These are phyloP conservation scores for Penicillium odoratum DNA, from an alignment of 495 filamentous ascomycete genomes.

Conservation along the genomic window DNA sequence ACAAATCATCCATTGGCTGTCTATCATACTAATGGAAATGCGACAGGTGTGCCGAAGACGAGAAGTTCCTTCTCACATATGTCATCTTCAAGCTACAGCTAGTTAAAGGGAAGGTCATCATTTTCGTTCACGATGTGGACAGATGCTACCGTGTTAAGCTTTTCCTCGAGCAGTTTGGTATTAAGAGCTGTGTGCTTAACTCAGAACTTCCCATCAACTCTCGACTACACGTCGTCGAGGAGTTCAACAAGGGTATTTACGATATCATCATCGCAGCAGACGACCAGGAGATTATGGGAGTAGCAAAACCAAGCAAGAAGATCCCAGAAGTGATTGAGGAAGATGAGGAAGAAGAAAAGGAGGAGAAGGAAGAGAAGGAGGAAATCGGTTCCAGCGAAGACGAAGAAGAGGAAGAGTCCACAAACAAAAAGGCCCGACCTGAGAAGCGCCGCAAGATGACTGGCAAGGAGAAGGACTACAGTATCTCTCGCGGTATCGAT, in stretches of 20 bases:
- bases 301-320: conserved; percentile 43
- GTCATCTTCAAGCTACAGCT: conserved; percentile 93
- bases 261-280: conserved; percentile 97
- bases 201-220: conserved; percentile 93
- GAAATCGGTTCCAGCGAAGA: conserved; percentile 36
- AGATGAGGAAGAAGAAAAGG: conserved; percentile 17
- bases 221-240: conserved; percentile 89
- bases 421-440: conserved; percentile 32
- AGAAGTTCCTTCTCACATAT: conserved; percentile 92
- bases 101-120: conserved; percentile 90
- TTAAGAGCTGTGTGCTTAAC: conserved; percentile 91
- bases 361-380: conserved; percentile 22
- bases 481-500: conserved; percentile 90
- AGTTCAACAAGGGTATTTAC: conserved; percentile 95
- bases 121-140: conserved; percentile 93
- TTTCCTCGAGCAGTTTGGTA: conserved; percentile 94
- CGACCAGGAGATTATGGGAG: conserved; percentile 80
- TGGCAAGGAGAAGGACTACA: conserved; percentile 78
- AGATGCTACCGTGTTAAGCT: conserved; percentile 92
- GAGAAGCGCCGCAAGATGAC: conserved; percentile 62
- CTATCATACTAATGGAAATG: conserved; percentile 12
- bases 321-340: conserved; percentile 19
- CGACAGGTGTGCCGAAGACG: conserved; percentile 81
- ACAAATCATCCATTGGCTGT: not conserved
- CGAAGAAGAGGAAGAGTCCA: conserved; percentile 31